These are phyloP conservation scores for Solanum chiquidenum DNA, from an alignment of 257 asterid species.

Conservation along the genomic window DNA sequence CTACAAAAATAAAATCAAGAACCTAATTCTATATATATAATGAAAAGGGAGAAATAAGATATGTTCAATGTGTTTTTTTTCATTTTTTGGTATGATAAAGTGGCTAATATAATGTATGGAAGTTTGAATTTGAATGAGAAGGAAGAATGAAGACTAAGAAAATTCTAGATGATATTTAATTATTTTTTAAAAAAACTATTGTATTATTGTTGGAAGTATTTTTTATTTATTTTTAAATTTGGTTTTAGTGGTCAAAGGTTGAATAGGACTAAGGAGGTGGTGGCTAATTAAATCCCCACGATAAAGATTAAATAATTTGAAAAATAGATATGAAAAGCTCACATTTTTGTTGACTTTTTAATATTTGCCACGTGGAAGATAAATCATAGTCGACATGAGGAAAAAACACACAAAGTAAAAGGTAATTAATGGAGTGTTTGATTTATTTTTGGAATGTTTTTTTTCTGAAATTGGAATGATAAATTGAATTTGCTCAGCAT, in stretches of 20 bases:
- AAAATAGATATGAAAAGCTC: background rate
- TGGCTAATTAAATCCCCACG: background rate
- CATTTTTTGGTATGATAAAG: slow-evolving; percentile 19
- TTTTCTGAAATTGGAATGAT: background rate
- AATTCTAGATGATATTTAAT: background rate
- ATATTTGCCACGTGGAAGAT: background rate
- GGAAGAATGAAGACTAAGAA: background rate
- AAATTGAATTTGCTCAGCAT: background rate
- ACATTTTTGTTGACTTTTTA: background rate
- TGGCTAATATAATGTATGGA: slow-evolving; percentile 8
- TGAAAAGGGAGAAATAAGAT: background rate
- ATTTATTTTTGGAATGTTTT: background rate
- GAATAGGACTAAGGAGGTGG: background rate
- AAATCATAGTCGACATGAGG: background rate
- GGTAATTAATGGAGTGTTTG: background rate
- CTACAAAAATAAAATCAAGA: background rate
- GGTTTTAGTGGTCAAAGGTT: background rate
- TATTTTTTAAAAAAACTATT: too few relatives aligned
- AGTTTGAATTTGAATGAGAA: slow-evolving; percentile 28
- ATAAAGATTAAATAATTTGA: background rate
- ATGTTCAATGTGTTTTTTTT: background rate
- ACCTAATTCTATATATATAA: background rate
- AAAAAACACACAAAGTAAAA: too few relatives aligned
- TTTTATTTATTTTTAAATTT: background rate
- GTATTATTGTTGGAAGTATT: background rate